Evolutionary conservation across 2,329 filamentous ascomycete genomes (phyloP), one percentile per base, ranked within the genome.

Genomic region (Dactylellina sp.): DNA sequence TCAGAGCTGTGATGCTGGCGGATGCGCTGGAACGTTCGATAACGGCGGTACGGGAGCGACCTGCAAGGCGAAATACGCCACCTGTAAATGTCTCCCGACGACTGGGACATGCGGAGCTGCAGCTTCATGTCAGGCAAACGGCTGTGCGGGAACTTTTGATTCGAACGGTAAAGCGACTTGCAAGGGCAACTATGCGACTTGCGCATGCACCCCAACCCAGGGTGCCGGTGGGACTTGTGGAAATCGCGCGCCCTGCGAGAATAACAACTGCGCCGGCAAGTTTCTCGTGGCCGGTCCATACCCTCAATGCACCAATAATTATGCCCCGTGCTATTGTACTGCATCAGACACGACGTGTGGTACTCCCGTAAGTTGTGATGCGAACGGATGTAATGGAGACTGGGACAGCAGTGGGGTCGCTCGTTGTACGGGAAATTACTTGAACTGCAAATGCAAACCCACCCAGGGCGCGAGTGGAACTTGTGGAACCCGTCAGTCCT

Each of bases 361-460:
- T 12, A 22, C 16, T 28, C 47, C 46, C 6, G 2, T 28, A 14
- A 53, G 60, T 7, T 63, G 60, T 16, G 57, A 52, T 62, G 2
- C 44, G 1, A 62, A 62, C 16, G 60, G 60, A 25, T 63, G 60
- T 35, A 63, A 53, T 44, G 60, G 60, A 6, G 9, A 63, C n/a
- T 63, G 47, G 47, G 47, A 52, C 44, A 12, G 42, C 1, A 39
- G 39, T 50, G 56, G 56, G 2, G 20, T 61, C 25, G 56, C 56
- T 18, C 42, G 42, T n/a, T 61, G 56, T 9, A 61, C 57, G 14
- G 57, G 57, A 7, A 49, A 62, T 18, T 62, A 25, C 18, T 20
- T 47, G 1, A 22, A 22, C 22, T 60, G 55, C 25, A 46, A 22
- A 40, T 60, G 55, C n/a, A 60, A 2, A 14, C 55, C 55, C 2